Percentiles rank a stretch among this genome's conserved stretches.
Conservation (phyloP, 2,329 filamentous ascomycete species). For the Fusarium setosum region DNA sequence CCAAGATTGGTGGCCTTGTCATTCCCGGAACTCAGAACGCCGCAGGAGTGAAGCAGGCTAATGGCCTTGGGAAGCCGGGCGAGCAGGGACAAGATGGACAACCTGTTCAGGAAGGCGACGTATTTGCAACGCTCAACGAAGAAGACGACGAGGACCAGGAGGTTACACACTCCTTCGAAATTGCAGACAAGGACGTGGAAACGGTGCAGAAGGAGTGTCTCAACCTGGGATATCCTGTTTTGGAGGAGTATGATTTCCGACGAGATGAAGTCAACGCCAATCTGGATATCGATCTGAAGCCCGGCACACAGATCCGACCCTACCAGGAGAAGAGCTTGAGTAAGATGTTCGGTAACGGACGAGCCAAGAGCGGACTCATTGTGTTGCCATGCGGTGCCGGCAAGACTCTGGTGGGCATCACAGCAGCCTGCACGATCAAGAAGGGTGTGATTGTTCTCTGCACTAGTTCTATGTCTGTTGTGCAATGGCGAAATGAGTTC, state of each 20-base stretch:
- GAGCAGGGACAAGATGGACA: conserved; percentile 60
- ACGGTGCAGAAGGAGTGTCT: conserved; percentile 90
- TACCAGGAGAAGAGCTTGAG: conserved; percentile 98
- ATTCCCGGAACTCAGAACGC: conserved; percentile 97
- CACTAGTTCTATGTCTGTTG: conserved; percentile 97
- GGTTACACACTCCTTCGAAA: conserved; percentile 93
- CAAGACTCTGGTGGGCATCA: conserved; percentile 98
- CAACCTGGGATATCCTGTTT: conserved; percentile 84
- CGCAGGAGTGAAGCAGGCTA: conserved; percentile 83
- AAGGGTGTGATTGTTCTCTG: conserved; percentile 96
- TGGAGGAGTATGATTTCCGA: conserved; percentile 97
- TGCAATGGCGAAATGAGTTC: conserved; percentile 97
- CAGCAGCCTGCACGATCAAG: conserved; percentile 96
- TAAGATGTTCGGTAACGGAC: conserved; percentile 99
- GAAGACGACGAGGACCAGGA: conserved; percentile 89
- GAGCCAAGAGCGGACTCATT: conserved; percentile 97
- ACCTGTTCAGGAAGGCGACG: conserved; percentile 70
- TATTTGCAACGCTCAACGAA: conserved; percentile 80
- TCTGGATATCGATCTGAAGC: conserved; percentile 91
- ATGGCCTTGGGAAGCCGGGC: conserved; percentile 47
- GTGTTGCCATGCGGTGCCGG: conserved; percentile 96
- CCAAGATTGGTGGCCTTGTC: conserved; percentile 86
- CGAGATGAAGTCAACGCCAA: conserved; percentile 91
- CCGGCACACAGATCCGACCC: conserved; percentile 88
- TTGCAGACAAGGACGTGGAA: conserved; percentile 84